phyloP scores from a whole-genome alignment of 2,329 filamentous ascomycete genomes.

The Exophiala sp. region DNA sequence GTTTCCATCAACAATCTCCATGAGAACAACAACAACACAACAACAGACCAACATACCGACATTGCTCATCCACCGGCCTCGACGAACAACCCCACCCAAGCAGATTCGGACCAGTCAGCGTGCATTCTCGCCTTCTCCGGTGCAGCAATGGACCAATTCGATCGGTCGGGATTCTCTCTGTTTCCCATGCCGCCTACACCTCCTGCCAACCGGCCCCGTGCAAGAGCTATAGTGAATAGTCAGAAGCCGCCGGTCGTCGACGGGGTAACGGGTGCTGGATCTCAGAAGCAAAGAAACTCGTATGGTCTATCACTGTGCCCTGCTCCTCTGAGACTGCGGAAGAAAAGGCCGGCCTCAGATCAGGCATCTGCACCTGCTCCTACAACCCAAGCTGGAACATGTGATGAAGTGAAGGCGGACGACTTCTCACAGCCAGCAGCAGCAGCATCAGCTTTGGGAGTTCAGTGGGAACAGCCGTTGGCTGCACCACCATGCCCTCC shows the following conservation, averaged over 20 bases:
- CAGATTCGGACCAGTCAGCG: background rate
- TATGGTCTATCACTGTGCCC: constrained; percentile 3
- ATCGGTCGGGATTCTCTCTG: constrained; percentile 12
- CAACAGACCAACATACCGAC: constrained; percentile 15
- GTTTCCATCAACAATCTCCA: constrained; percentile 14
- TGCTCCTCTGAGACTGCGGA: constrained; percentile 15
- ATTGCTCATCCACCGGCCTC: constrained; percentile 4
- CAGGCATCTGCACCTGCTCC: background rate
- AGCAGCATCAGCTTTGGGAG: background rate
- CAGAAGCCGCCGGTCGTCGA: constrained; percentile 2
- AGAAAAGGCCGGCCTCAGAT: constrained; percentile 7
- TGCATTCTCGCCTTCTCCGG: background rate
- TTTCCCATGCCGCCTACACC: constrained; percentile 20
- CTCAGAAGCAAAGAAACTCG: constrained; percentile 3
- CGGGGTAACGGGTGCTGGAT: background rate
- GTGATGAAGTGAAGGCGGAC: background rate
- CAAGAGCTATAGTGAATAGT: constrained; percentile 3
- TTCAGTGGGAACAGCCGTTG: background rate
- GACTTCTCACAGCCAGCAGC: background rate
- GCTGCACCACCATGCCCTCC: background rate
- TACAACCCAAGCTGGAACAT: background rate
- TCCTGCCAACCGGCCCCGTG: constrained; percentile 8
- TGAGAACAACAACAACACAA: constrained; percentile 13
- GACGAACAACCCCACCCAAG: background rate
- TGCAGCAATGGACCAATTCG: constrained; percentile 13